Evolutionary conservation across 2,329 filamentous ascomycete genomes (phyloP), one percentile per base, ranked within the genome.

Genomic region (Corniculantispora saksenae): DNA sequence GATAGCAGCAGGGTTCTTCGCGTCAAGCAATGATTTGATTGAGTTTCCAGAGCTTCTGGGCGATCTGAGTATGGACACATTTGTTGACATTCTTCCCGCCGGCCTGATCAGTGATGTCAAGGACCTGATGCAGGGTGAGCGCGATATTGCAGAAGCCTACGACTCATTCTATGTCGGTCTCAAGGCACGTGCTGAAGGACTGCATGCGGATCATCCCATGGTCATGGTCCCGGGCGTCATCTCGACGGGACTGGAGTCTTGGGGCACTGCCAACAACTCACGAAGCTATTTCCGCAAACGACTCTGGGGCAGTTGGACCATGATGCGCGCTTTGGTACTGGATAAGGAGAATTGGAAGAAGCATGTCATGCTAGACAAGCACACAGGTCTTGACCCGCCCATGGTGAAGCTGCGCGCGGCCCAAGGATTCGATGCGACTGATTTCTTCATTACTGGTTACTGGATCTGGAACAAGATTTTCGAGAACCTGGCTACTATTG

Each of bases 401-500:
- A 89, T 89, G 15, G 88, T 98, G 72, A 98, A 98, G 80, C 80
- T 99, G 23, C 88, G 95, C 45, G 93, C 95, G 10, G 94, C 95
- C 0, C 95, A 98, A 76, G 95, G 95, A 2, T 99, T 99, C 72
- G 95, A 99, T 77, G 95, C 95, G 2, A 94, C 95, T 13, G 95
- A 99, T 78, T 99, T 99, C 81, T 95, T 96, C 78, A 90, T 91
- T 67, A 91, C 89, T 0, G 89, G 88, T 12, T 99, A 99, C 79
- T 99, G 95, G 95, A 98, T 99, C 67, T 97, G 94, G 94, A 97
- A 92, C 80, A 98, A 98, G 79, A 97, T 99, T 67, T 84, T 99
- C 58, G 95, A 99, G 79, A 99, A 99, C 73, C 82, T 99, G 60
- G 95, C 95, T 0, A 95, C 93, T 0, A 91, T 99, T 66, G 95